Evolutionary conservation across 1,284 basidiomycete genomes (phyloP), one percentile per base, ranked within the genome.

Genomic region (Ustilago curta): DNA sequence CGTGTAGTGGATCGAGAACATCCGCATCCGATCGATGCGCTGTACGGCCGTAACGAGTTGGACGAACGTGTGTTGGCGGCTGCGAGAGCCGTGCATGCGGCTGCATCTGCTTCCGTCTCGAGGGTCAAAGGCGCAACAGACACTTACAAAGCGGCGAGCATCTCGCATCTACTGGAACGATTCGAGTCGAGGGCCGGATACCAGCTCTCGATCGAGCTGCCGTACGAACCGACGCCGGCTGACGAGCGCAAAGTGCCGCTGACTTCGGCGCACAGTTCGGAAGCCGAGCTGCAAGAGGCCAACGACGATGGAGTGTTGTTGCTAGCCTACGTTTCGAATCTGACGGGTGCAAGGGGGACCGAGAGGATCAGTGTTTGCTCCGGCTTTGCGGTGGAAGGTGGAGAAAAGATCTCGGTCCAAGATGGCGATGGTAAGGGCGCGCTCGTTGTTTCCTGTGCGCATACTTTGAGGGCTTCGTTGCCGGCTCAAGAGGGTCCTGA

Each of bases 361-460:
- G 87, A 88, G 71, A 88, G 88, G 70, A 86, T 91, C 49, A 88
- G 88, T 8, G 81, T 91, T 21, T 90, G 89, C 59, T 90, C 90
- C 8, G 91, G 89, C 0, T 92, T 92, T 81, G 88, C 87, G 2
- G 78, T 92, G 9, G 76, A 83, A 39, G 82, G 79, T 8, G 75
- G 79, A 31, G 63, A 81, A 2, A 76, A 82, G 18, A 58, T 80
- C 7, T 51, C 63, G n/a, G 39, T 43, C 2, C 62, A 63, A 12
- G 77, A 77, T 40, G 82, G 79, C 5, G 84, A 81, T 4, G 86
- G 88, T 27, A 68, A 58, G 14, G 82, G 78, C 1, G 84, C 85
- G 3, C 70, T 89, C 11, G 80, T 91, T 27, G 79, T 91, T 14
- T 89, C 89, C 1, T 92, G 91, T 74, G 90, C 89, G 5, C 91